A percentile compares a stretch with the other conserved stretches of the same genome.
phyloP scores from a whole-genome alignment of 345 rosid genomes.

The Toxicodendron radicans region DNA sequence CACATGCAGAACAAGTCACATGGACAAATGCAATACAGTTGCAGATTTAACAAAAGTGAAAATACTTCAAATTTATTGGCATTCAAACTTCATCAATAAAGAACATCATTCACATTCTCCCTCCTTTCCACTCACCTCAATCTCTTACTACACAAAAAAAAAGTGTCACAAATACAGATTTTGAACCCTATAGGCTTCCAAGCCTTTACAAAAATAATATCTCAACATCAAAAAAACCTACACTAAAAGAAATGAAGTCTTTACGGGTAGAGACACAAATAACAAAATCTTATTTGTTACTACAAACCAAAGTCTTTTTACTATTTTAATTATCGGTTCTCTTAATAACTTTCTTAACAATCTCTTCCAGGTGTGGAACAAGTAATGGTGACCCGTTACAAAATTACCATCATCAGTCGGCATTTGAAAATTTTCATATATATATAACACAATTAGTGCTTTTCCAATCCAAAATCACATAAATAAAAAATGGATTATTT shows the following conservation, averaged over 20 bases:
- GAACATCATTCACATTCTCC: background rate
- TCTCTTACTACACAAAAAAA: background rate
- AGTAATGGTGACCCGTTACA: too few species aligned
- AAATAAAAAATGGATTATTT: too few species aligned
- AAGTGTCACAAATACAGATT: background rate
- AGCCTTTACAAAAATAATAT: background rate
- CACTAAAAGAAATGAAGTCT: background rate
- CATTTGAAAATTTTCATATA: too few species aligned
- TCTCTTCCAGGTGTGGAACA: too few species aligned
- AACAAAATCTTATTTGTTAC: too few species aligned
- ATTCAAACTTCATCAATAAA: background rate
- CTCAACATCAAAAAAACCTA: background rate
- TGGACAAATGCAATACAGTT: background rate
- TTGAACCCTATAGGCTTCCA: background rate
- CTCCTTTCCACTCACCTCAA: background rate
- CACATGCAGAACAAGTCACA: background rate
- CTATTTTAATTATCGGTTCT: too few species aligned
- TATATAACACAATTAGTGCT: too few species aligned
- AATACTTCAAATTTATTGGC: background rate
- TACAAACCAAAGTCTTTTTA: too few species aligned
- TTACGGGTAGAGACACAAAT: background rate
- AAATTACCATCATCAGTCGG: too few species aligned
- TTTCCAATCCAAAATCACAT: too few species aligned
- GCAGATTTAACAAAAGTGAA: background rate
- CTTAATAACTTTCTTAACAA: too few species aligned